phyloP scores from a whole-genome alignment of 106 monocot species.

The Allium cepa region DNA sequence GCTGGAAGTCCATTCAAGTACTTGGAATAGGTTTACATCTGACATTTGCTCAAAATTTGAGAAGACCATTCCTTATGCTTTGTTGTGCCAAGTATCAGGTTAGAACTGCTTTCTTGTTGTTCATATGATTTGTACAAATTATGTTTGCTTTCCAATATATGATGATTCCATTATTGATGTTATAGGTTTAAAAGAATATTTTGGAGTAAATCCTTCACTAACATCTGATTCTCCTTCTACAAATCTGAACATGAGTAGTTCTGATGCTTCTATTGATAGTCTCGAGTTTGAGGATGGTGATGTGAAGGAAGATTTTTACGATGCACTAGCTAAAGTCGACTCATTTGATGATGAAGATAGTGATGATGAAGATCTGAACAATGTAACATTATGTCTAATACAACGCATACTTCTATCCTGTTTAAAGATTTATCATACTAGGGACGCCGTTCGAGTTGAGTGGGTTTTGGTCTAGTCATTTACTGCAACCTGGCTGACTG shows the following conservation, averaged over 20 bases:
- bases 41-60: slow-evolving; percentile 42
- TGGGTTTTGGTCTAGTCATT: too few species aligned
- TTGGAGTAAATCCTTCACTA: slow-evolving; percentile 65
- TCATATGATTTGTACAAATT: neutral
- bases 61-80: slow-evolving; percentile 59
- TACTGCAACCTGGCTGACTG: too few species aligned
- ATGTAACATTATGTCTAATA: neutral
- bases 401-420: too few species aligned
- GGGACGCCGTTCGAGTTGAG: too few species aligned
- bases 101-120: slow-evolving; percentile 4
- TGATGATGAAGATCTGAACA: slow-evolving; percentile 61
- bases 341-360: slow-evolving; percentile 73
- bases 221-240: slow-evolving; percentile 37
- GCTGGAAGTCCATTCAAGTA: slow-evolving; percentile 50
- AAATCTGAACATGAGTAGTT: slow-evolving; percentile 22
- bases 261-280: slow-evolving; percentile 20
- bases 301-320: slow-evolving; percentile 77
- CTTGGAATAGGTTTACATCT: slow-evolving; percentile 76
- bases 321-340: slow-evolving; percentile 70
- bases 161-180: neutral
- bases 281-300: slow-evolving; percentile 56
- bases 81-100: slow-evolving; percentile 95
- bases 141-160: neutral
- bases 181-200: slow-evolving; percentile 85
- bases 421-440: too few species aligned